A percentile compares a stretch with the other conserved stretches of the same genome.
phyloP scores from a whole-genome alignment of 1,284 basidiomycete genomes.

The Meripilus lineatus region DNA sequence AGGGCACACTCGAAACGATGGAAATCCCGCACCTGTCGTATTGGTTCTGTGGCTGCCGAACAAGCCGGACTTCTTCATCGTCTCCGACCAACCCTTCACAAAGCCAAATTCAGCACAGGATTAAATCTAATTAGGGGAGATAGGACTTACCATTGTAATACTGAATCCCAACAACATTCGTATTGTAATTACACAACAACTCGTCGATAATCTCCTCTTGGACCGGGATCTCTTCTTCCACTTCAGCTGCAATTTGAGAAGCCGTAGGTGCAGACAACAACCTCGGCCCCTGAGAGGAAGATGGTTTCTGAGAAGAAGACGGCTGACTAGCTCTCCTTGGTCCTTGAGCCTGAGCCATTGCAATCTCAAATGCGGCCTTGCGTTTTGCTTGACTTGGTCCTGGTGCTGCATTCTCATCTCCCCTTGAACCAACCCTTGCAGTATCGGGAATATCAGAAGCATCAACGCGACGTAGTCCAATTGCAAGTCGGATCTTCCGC shows the following conservation, averaged over 20 bases:
- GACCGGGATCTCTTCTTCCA: slow-evolving; percentile 35
- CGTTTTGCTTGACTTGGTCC: slow-evolving; percentile 33
- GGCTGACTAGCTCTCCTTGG: slow-evolving; percentile 9
- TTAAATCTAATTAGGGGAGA: neutral
- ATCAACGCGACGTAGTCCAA: slow-evolving; percentile 48
- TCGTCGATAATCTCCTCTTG: slow-evolving; percentile 55
- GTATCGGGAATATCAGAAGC: slow-evolving; percentile 41
- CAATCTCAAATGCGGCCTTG: slow-evolving; percentile 28
- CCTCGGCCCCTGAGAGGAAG: slow-evolving; percentile 15
- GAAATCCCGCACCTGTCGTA: slow-evolving; percentile 56
- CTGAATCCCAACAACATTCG: slow-evolving; percentile 76
- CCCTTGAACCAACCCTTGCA: slow-evolving; percentile 17
- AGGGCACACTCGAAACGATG: neutral
- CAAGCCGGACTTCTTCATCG: slow-evolving; percentile 73
- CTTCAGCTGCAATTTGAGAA: slow-evolving; percentile 28
- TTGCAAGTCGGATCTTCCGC: slow-evolving; percentile 52
- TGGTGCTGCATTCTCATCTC: too few species aligned
- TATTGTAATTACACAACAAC: slow-evolving; percentile 53
- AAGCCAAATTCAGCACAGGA: neutral
- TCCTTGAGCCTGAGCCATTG: slow-evolving; percentile 7
- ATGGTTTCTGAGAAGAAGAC: slow-evolving; percentile 8
- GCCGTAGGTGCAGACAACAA: slow-evolving; percentile 11
- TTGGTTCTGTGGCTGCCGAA: slow-evolving; percentile 62
- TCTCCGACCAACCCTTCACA: slow-evolving; percentile 65
- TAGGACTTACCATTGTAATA: slow-evolving; percentile 61